These are phyloP conservation scores for Pseudocercospora fijiensis DNA, from an alignment of 2,329 filamentous ascomycete species.

Conservation along the genomic window DNA sequence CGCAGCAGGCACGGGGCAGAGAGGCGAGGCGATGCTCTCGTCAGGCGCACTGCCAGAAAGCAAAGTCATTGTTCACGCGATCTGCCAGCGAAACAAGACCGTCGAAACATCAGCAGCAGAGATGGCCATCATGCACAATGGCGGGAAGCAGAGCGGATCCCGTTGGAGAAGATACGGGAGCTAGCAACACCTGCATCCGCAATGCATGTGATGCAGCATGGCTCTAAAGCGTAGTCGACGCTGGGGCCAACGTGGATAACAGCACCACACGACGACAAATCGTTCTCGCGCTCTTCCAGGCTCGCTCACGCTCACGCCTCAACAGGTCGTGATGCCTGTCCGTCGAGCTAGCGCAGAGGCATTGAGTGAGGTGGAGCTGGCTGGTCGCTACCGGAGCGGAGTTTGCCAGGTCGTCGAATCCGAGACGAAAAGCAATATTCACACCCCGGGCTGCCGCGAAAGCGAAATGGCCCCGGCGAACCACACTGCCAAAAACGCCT, in stretches of 20 bases:
- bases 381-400: slow-evolving; percentile 8
- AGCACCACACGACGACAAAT: slow-evolving; percentile 12
- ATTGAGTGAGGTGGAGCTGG: slow-evolving; percentile 9
- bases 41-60: slow-evolving; percentile 3
- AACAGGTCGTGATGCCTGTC: background rate
- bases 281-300: background rate
- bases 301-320: slow-evolving; percentile 1
- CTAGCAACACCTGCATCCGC: slow-evolving; percentile 19
- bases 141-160: slow-evolving; percentile 12
- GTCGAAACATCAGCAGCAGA: slow-evolving; percentile 12
- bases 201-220: slow-evolving; percentile 27
- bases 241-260: slow-evolving; percentile 15
- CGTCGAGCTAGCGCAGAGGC: slow-evolving; percentile 9
- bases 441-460: slow-evolving; percentile 11
- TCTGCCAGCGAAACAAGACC: background rate
- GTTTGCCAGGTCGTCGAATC: slow-evolving; percentile 4
- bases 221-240: slow-evolving; percentile 7
- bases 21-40: background rate
- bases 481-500: slow-evolving; percentile 26
- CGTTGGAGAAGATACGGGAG: slow-evolving; percentile 11
- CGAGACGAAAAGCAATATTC: slow-evolving; percentile 18
- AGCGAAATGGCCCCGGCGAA: slow-evolving; percentile 16
- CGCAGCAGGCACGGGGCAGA: slow-evolving; percentile 12
- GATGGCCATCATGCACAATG: slow-evolving; percentile 10
- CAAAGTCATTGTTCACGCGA: background rate